Evolutionary conservation across 2,329 filamentous ascomycete species (phyloP).

Genomic region (Penicillium sp.): DNA sequence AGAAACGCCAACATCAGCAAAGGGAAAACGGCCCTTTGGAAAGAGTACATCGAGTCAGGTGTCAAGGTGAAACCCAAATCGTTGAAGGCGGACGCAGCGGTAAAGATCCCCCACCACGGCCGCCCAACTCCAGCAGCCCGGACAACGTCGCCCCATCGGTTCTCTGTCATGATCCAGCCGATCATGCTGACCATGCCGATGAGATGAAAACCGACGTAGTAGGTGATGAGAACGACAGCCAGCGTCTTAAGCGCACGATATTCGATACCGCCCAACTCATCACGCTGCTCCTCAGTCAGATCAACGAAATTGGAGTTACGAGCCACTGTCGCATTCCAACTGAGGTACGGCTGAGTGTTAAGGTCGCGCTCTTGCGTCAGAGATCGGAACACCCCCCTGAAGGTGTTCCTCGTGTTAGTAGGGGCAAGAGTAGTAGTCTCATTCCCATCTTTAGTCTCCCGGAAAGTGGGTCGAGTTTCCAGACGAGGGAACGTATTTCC

Average conservation of each 20-base stretch:
- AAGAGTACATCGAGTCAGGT: slow-evolving; percentile 89
- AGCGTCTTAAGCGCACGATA: slow-evolving; percentile 89
- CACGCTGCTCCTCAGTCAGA: slow-evolving; percentile 82
- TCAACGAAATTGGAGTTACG: slow-evolving; percentile 92
- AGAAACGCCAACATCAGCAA: slow-evolving; percentile 78
- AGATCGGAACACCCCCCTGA: slow-evolving; percentile 36
- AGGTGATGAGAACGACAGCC: slow-evolving; percentile 71
- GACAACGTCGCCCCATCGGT: slow-evolving; percentile 65
- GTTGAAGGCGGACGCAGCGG: slow-evolving; percentile 82
- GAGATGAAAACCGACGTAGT: slow-evolving; percentile 80
- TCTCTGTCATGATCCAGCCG: slow-evolving; percentile 72
- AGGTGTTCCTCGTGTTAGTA: slow-evolving; percentile 30
- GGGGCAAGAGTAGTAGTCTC: slow-evolving; percentile 26
- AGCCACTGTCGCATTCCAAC: slow-evolving; percentile 87
- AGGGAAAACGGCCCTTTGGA: slow-evolving; percentile 71
- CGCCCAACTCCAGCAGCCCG: slow-evolving; percentile 59
- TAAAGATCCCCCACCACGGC: slow-evolving; percentile 91
- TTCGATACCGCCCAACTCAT: slow-evolving; percentile 94
- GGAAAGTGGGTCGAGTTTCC: slow-evolving; percentile 36
- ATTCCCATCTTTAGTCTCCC: slow-evolving; percentile 31
- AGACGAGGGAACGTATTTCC: slow-evolving; percentile 40
- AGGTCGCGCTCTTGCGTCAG: slow-evolving; percentile 37
- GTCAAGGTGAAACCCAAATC: slow-evolving; percentile 93
- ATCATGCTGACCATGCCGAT: slow-evolving; percentile 70
- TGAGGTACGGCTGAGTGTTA: slow-evolving; percentile 79